phyloP scores from a whole-genome alignment of 2,329 filamentous ascomycete genomes.

The Albifimbria verrucaria region DNA sequence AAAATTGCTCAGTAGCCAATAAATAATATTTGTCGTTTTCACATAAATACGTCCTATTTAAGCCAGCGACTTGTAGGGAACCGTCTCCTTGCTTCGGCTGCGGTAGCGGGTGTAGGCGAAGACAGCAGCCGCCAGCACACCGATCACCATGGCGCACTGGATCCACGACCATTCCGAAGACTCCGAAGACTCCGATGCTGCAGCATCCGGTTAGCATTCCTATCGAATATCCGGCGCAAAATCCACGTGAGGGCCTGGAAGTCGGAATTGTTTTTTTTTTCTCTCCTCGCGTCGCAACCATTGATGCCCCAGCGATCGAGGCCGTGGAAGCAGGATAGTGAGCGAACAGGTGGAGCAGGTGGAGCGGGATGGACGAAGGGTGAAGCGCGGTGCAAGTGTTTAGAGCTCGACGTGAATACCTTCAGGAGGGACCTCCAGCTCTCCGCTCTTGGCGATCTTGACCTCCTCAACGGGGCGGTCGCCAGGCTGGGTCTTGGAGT shows the following conservation, averaged over 20 bases:
- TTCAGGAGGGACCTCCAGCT: slow-evolving; percentile 80
- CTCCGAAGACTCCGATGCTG: background rate
- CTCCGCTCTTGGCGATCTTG: slow-evolving; percentile 81
- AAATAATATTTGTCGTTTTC: background rate
- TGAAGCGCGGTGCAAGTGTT: slow-evolving; percentile 24
- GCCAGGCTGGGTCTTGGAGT: slow-evolving; percentile 58
- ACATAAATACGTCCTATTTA: slow-evolving; percentile 19
- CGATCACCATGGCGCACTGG: slow-evolving; percentile 50
- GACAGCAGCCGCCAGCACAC: slow-evolving; percentile 43
- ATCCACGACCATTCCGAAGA: slow-evolving; percentile 30
- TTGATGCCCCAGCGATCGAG: background rate
- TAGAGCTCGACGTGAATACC: slow-evolving; percentile 91
- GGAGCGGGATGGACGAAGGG: slow-evolving; percentile 10
- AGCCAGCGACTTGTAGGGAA: slow-evolving; percentile 42
- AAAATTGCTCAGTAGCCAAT: background rate
- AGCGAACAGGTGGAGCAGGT: slow-evolving; percentile 11
- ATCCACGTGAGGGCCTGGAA: background rate
- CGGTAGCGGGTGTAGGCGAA: slow-evolving; percentile 39
- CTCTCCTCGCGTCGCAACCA: background rate
- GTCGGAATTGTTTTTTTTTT: background rate
- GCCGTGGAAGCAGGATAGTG: background rate
- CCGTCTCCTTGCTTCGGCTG: slow-evolving; percentile 17
- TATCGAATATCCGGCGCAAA: background rate
- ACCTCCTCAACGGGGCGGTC: slow-evolving; percentile 68
- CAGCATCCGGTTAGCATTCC: background rate